Base-by-base conservation (phyloP, 345 rosid species). In the Odontarrhena argentea region DNA sequence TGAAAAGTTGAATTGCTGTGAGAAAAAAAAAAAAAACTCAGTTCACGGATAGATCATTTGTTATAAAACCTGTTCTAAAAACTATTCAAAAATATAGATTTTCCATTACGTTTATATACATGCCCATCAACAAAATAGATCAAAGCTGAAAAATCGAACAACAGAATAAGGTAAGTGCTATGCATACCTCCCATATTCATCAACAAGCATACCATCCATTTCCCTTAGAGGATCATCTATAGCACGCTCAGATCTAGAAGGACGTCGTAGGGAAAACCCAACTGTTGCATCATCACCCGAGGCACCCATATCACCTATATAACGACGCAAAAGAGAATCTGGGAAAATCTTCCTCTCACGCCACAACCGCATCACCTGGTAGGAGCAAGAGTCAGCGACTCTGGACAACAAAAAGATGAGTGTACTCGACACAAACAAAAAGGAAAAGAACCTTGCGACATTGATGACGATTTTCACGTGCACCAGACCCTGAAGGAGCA, bases 131-230 rank as follows among this genome's bases (percentile, higher is more conserved):
- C 45, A 52, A 26, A 40, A 42, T 42, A 56, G 32, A 22, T 58
- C 15, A 51, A 35, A 50, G 38, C 61, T 11, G 44, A 34, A 37
- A 65, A 28, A 26, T 3, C 24, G 5, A 52, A 51, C 37, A 7
- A 62, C 22, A 37, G 55, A 63, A 11, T 25, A 70, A 34, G 10
- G 54, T 47, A 37, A 55, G 35, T 35, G 41, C 25, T 25, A 43
- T 12, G 52, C 80, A 36, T 60, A 94, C 99, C 99, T 94, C 64
- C 99, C 99, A 82, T 94, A 94, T 79, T 94, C 99, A 75, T 94
- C 99, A 46, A 94, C 93, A 78, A 83, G 80, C 89, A 94, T 94
- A 78, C 97, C 97, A 77, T 94, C 99, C 97, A 94, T 94, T 80
- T 81, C 93, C 77, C 99, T 86, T 18, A 94, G 80, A 45, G 99